Conservation (phyloP, 495 filamentous ascomycete genomes). For the Aspergillus diversus region DNA sequence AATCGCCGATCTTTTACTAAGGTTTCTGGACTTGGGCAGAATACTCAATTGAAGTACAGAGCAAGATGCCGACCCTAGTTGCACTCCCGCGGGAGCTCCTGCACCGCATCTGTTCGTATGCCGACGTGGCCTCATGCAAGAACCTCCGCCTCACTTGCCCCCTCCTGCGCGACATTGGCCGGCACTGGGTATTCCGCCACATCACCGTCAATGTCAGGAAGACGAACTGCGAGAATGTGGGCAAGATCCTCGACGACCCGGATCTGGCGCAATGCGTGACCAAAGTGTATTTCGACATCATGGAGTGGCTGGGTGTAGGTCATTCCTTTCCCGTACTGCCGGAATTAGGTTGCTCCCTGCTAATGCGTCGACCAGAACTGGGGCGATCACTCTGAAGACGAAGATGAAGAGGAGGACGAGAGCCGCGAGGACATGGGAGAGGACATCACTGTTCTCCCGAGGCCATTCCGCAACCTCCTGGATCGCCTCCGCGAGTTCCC, state of each 20-base stretch:
- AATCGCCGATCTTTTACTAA: neutral
- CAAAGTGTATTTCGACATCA: slow-evolving; percentile 9
- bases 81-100: slow-evolving; percentile 18
- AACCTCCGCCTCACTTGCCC: slow-evolving; percentile 9
- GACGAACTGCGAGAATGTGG: neutral
- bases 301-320: neutral
- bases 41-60: neutral
- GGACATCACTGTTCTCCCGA: neutral
- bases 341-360: neutral
- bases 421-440: neutral
- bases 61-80: slow-evolving; percentile 1
- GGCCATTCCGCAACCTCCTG: slow-evolving; percentile 8
- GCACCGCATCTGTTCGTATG: slow-evolving; percentile 4
- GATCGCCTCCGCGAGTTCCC: slow-evolving; percentile 18
- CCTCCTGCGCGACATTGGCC: slow-evolving; percentile 5
- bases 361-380: neutral
- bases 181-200: slow-evolving; percentile 6
- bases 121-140: slow-evolving; percentile 2
- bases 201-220: neutral
- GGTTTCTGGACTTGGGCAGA: neutral
- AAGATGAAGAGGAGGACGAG: slow-evolving; percentile 1
- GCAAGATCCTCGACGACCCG: slow-evolving; percentile 5
- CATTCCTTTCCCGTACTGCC: neutral
- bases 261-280: slow-evolving; percentile 6
- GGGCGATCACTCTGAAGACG: neutral